These are phyloP conservation scores for Penicillium verhagenii DNA, from an alignment of 495 filamentous ascomycete species.

Conservation along the genomic window DNA sequence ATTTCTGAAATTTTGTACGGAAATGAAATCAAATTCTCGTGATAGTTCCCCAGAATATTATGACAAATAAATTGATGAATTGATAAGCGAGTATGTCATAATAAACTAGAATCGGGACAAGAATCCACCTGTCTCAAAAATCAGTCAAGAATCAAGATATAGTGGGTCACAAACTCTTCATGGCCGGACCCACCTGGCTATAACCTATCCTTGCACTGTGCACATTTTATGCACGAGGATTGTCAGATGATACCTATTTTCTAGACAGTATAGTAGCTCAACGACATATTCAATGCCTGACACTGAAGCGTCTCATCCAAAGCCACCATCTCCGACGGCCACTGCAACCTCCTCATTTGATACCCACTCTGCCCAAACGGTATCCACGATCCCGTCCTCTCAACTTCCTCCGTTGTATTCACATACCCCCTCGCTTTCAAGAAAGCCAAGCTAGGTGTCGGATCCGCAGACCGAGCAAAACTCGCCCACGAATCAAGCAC, in stretches of 20 bases:
- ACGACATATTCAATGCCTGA: conserved; percentile 9
- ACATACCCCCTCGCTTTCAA: conserved; percentile 20
- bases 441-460: conserved; percentile 18
- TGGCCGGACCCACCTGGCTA: not conserved
- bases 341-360: conserved; percentile 17
- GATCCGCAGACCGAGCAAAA: conserved; percentile 19
- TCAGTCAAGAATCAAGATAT: not conserved
- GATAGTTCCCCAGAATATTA: not conserved
- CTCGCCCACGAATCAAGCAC: conserved; percentile 29
- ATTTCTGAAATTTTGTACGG: too few species aligned
- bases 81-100: not conserved
- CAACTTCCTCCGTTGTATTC: conserved; percentile 16
- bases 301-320: conserved; percentile 20
- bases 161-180: not conserved
- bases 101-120: not conserved
- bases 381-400: conserved; percentile 11
- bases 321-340: conserved; percentile 13
- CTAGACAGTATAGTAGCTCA: conserved; percentile 8
- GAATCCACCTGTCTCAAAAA: not conserved
- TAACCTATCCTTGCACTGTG: too few species aligned
- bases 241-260: too few species aligned
- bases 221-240: too few species aligned
- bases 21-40: not conserved
- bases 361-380: conserved; percentile 5
- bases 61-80: not conserved